Evolutionary conservation across 768 basidiomycete species (phyloP).

Genomic region (Russula lepida): DNA sequence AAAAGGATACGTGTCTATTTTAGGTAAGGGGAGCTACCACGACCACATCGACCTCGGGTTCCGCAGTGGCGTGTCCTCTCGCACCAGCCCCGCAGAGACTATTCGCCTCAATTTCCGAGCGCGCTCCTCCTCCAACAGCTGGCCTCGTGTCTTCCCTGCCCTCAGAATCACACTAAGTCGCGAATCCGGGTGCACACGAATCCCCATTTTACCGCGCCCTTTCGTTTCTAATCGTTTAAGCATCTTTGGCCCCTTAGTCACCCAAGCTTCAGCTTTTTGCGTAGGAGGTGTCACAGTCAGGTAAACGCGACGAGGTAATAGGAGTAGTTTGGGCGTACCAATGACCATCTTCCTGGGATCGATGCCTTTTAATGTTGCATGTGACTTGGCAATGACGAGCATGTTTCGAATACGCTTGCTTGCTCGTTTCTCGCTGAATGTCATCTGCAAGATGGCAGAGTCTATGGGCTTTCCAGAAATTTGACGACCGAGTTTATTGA

Average conservation of each 20-base stretch:
- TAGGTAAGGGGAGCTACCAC: conserved; percentile 43
- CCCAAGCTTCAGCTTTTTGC: conserved; percentile 82
- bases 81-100: conserved; percentile 67
- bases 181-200: conserved; percentile 68
- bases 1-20: conserved; percentile 5
- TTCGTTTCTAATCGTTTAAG: conserved; percentile 67
- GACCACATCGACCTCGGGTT: conserved; percentile 68
- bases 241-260: conserved; percentile 67
- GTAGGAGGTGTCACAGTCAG: background rate
- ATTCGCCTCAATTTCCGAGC: conserved; percentile 65
- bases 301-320: background rate
- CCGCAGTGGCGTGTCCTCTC: conserved; percentile 74
- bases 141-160: conserved; percentile 71
- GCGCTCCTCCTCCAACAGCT: conserved; percentile 54
- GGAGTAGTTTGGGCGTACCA: conserved; percentile 42
- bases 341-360: conserved; percentile 67
- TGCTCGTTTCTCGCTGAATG: conserved; percentile 90
- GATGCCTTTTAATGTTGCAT: conserved; percentile 73
- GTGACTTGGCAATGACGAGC: conserved; percentile 78
- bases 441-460: conserved; percentile 93
- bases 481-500: conserved; percentile 81
- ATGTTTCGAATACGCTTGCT: conserved; percentile 81
- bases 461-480: conserved; percentile 90
- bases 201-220: conserved; percentile 74
- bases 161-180: conserved; percentile 67